Evolutionary conservation across 306 rosid species (phyloP).

Genomic region (Fragaria ananassa): DNA sequence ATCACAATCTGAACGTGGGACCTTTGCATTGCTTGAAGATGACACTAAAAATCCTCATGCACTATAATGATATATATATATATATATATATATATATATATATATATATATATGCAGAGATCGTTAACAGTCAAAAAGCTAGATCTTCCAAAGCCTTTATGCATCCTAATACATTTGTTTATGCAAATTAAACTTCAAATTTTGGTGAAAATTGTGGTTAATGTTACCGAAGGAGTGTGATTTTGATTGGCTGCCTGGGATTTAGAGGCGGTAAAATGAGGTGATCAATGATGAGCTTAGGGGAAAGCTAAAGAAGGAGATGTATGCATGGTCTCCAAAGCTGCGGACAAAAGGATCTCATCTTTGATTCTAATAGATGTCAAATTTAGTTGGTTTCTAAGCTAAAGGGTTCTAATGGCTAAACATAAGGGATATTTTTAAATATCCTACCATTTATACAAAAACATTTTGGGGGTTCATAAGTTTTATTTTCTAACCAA

Average conservation of each 20-base stretch:
- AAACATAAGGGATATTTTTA: conserved; percentile 19
- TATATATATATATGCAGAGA: conserved; percentile 34
- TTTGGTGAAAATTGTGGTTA: conserved; percentile 15
- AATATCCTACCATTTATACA: background rate
- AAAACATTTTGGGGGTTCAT: background rate
- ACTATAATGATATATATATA: conserved; percentile 27
- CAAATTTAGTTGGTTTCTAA: conserved; percentile 67
- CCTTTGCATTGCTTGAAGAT: conserved; percentile 55
- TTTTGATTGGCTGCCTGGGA: conserved; percentile 32
- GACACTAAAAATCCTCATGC: conserved; percentile 53
- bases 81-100: conserved; percentile 33
- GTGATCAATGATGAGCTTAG: conserved; percentile 56
- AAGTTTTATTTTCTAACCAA: conserved; percentile 23
- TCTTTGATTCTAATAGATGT: conserved; percentile 66
- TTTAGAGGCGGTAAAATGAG: conserved; percentile 46
- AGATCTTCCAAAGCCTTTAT: conserved; percentile 29
- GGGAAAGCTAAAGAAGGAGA: conserved; percentile 41
- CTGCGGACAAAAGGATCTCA: conserved; percentile 78
- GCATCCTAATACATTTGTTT: conserved; percentile 15
- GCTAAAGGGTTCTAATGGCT: conserved; percentile 26
- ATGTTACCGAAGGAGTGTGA: conserved; percentile 32
- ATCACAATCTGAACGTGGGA: conserved; percentile 27
- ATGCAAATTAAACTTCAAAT: conserved; percentile 2
- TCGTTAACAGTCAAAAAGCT: conserved; percentile 54
- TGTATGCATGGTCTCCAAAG: conserved; percentile 79